Evolutionary conservation across 768 basidiomycete species (phyloP), one percentile per base, ranked within the genome.

Genomic region (Termitomyces sp.): DNA sequence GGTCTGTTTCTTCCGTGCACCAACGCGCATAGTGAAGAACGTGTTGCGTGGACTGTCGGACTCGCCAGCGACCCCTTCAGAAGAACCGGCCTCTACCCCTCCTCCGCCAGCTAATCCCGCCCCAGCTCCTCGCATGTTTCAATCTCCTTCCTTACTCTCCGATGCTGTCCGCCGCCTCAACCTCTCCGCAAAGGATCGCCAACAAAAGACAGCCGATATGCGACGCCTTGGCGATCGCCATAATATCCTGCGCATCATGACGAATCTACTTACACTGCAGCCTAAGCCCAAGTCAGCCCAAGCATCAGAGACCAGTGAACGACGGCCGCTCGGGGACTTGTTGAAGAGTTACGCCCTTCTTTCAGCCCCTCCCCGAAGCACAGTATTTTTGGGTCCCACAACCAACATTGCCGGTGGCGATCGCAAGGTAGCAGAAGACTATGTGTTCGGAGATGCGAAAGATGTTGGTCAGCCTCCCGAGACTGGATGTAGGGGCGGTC

Each of bases 1-100:
- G 1, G 81, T 95, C 0, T 91, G 86, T 65, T 94, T 96, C 72
- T 94, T 90, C 72, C 81, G 86, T 44, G 82, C 85, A 3, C 84
- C 88, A 2, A 85, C 84, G 19, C 80, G 87, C 15, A 80, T 88
- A 54, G 82, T 89, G 9, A 80, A 81, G n/a, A 83, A 83, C 49
- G 68, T 75, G 12, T 65, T 79, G 47, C 72, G 80, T 59, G 77
- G 78, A 26, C 54, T 78, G 14, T 76, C 79, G 3, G 66, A 74
- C 38, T 79, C 80, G 17, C 74, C 81, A n/a, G 69, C 67, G 9
- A 68, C 67, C 17, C 63, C 63, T 45, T 57, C 52, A 7, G 69
- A 72, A 26, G 68, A 70, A 42, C 50, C 61, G 41, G 46, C 58
- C 40, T 49, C 64, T 15, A 49, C 64, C 0, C 54, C 65, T 56